Base-by-base conservation (phyloP, 225 moss, liverwort and hornwort species). In the Polytrichum commune region DNA sequence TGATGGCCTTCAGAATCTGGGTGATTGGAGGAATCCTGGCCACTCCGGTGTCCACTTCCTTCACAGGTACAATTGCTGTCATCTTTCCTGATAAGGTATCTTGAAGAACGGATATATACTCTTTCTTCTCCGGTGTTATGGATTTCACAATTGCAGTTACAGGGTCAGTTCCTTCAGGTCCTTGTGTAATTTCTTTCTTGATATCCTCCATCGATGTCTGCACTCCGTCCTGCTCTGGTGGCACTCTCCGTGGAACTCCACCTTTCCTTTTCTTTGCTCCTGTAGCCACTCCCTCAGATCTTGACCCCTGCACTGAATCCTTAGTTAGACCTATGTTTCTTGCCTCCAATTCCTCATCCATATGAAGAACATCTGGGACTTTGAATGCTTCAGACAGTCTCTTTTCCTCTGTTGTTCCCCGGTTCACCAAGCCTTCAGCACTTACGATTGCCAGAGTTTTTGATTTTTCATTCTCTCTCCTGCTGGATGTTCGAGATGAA, bases 221-320 rank as follows among this genome's bases (percentile, higher is more conserved):
- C 46, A 79, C 74, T 72, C 83, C 84, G 77, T 81, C 84, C 72
- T 84, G 87, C 69, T 77, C 84, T 66, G 84, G 87, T 23, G 81
- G 84, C 30, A 88, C 87, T 70, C 87, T 81, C 8, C 87, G 81
- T 7, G 84, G 87, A 24, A 84, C 87, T 70, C 81, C 87, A 30
- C 84, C 81, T 77, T 88, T 88, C 73, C 87, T 84, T 71, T 81
- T 77, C 79, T 88, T 88, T 20, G 84, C 81, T 54, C 87, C 87
- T 69, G 81, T 64, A 53, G 68, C 81, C 75, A 70, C 75, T 66
- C 84, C 87, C 20, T 84, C 87, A 7, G 87, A 88, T 65, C 81
- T 88, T 38, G 82, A 88, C 35, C 79, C 87, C 64, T 88, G 87
- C 24, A 84, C 26, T 65, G 79, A 29, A 26, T 88, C 87, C 46